Percentiles rank a stretch among this genome's conserved stretches.
Evolutionary conservation across 176 grass and related monocot genomes (phyloP).

Genomic region (Triticum monococcum): DNA sequence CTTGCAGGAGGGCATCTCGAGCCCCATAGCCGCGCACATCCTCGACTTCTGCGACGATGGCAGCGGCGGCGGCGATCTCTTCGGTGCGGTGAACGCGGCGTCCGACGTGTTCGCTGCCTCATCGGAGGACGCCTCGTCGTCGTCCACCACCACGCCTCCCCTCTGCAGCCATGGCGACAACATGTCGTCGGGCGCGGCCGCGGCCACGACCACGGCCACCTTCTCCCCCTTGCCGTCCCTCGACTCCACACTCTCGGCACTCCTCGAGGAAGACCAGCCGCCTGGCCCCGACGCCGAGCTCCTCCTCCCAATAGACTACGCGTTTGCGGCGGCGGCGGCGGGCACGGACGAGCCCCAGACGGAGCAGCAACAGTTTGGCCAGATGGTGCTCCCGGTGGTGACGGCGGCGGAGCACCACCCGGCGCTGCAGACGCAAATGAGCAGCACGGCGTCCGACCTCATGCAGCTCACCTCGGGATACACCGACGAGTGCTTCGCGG

Average conservation of each 20-base stretch:
- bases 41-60: constrained; percentile 72
- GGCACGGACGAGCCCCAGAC: background rate
- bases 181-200: background rate
- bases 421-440: constrained; percentile 51
- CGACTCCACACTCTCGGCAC: constrained; percentile 52
- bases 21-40: constrained; percentile 65
- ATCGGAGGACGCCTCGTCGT: constrained; percentile 43
- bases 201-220: background rate
- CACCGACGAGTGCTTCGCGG: constrained; percentile 38
- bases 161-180: constrained; percentile 41
- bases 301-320: constrained; percentile 37
- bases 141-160: constrained; percentile 34
- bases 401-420: constrained; percentile 23
- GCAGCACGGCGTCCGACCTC: constrained; percentile 30
- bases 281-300: constrained; percentile 28
- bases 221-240: constrained; percentile 54
- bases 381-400: constrained; percentile 27
- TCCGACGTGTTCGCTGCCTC: constrained; percentile 35
- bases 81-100: constrained; percentile 32
- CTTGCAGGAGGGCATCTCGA: constrained; percentile 83
- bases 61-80: constrained; percentile 47
- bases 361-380: constrained; percentile 55
- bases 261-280: constrained; percentile 49
- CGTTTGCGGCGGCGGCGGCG: constrained; percentile 11
- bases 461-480: constrained; percentile 38